Evolutionary conservation across 441 rosid species (phyloP), one percentile per base, ranked within the genome.

Genomic region (Macaranga tanarius): DNA sequence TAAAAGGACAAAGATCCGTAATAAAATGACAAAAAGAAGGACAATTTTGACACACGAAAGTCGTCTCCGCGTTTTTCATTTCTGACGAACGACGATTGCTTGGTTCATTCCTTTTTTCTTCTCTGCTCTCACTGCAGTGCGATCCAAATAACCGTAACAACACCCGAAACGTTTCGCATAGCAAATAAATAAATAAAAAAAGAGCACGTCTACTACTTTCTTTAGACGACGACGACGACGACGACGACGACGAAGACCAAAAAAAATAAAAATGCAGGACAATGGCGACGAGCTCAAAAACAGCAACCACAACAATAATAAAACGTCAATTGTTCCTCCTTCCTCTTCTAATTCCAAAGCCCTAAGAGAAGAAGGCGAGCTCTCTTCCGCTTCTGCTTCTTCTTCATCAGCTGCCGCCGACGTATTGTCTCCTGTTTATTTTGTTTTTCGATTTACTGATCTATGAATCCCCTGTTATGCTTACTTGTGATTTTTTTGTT

Each of bases 291-390:
- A 76, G 67, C 68, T 69, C 44, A 67, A 75, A 54, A 48, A 45
- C 69, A 68, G 51, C 70, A 62, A 44, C 76, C 13, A 63, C 17
- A 51, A 44, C 77, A 17, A 63, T 17, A 51, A 40, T 20, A 23
- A 51, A 16, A 8, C n/a, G 8, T 51, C 7, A 51, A 51, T 34
- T 7, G 26, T n/a, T 4, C 25, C 20, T 13, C 26, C 26, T 22
- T 64, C 26, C 8, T 64, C 67, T 26, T 64, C 81, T 12, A 55
- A 34, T 59, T 44, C 79, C 52, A 44, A 62, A 83, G 76, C 64
- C 84, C 84, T 62, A 72, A 88, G 88, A 73, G 99, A 92, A 85
- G 99, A 92, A 83, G 97, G 95, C 82, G 97, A 94, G 77, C 89
- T 94, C 76, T 87, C 83, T 73, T 69, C 93, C 56, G 74, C 89